Evolutionary conservation across 176 grass and related monocot species (phyloP).

Genomic region (Areca catechu): DNA sequence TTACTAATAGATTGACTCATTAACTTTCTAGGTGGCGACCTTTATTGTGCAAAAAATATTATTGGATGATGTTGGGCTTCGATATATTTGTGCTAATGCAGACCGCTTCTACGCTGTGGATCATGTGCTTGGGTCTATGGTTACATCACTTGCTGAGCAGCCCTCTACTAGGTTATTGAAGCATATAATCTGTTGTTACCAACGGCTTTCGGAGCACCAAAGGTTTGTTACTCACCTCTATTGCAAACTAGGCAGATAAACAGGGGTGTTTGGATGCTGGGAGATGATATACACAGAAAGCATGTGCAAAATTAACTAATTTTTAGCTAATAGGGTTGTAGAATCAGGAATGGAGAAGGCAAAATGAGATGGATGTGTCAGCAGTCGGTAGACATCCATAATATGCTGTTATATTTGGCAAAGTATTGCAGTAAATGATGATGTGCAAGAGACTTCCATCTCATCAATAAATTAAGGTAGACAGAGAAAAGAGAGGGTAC

Average conservation of each 20-base stretch:
- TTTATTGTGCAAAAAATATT: slow-evolving; percentile 24
- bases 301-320: no score
- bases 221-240: not conserved
- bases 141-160: slow-evolving; percentile 5
- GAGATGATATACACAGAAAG: no score
- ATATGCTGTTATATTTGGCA: no score
- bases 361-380: no score
- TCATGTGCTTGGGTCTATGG: slow-evolving; percentile 21
- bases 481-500: no score
- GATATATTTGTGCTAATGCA: slow-evolving; percentile 11
- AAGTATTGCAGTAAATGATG: no score
- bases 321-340: no score
- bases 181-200: slow-evolving; percentile 19
- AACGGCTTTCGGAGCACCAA: slow-evolving; percentile 10
- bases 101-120: slow-evolving; percentile 16
- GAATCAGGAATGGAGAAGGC: no score
- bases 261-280: not conserved
- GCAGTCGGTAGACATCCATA: no score
- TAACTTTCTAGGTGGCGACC: slow-evolving; percentile 11
- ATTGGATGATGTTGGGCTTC: slow-evolving; percentile 22
- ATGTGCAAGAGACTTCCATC: no score
- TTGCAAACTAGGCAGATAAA: not conserved
- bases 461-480: no score
- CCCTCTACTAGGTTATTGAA: slow-evolving; percentile 8
- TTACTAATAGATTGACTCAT: no score